Base-by-base conservation (phyloP, 2,329 filamentous ascomycete species). In the Trichoderma sp. region DNA sequence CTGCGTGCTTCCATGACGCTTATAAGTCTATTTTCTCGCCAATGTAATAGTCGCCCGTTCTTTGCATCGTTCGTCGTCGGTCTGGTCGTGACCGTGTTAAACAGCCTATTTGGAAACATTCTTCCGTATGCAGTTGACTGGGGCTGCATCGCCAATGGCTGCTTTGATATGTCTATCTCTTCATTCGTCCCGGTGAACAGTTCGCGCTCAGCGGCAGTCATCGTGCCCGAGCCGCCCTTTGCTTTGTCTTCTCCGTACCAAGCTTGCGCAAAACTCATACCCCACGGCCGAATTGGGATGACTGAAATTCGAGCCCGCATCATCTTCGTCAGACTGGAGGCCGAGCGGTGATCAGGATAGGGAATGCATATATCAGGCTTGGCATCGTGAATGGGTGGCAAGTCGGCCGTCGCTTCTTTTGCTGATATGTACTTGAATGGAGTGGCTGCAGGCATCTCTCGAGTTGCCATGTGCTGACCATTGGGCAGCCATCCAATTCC, bases 1-100 rank as follows among this genome's bases (percentile, higher is more conserved):
- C 92, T 83, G 1, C 91, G 82, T 0, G 85, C 87, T 79, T 96
- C 93, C 82, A 91, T 84, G 3, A 95, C 79, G 0, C 86, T 90
- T 0, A 93, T 76, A 0, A 86, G 80, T 0, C 93, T 85, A 21
- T 87, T 82, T 73, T 95, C 86, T 0, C 83, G 77, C 89, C 91
- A 95, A 78, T 96, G 93, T 7, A 93, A 74, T 0, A 82, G 77
- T 0, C 81, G 80, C 0, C 91, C 89, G 2, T 83, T 82, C 11
- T 88, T 87, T 0, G 85, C 82, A 76, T 94, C 91, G 0, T 83
- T 81, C 0, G 87, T 84, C 0, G 76, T 75, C 26, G 86, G 80
- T 0, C 24, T 72, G 0, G 92, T 94, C 0, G 89, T 86, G 3
- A 96, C 83, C 0, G 92, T 94, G 0, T 84, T 82, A 28, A 94